Base-by-base conservation (phyloP, 768 basidiomycete species). In the Pisolithus tinctorius region DNA sequence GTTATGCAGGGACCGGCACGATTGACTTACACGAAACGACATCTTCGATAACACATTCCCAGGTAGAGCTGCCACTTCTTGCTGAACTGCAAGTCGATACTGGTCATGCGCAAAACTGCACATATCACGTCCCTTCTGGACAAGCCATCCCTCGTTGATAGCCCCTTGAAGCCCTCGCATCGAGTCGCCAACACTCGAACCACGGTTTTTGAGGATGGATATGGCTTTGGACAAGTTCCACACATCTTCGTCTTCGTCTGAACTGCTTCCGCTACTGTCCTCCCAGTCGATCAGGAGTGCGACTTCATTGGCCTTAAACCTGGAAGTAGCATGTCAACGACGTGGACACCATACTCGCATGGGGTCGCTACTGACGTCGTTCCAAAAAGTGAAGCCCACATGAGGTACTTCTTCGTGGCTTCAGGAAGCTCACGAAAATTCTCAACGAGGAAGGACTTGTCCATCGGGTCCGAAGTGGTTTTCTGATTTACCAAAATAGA, bases 221-320 rank as follows among this genome's bases (percentile, higher is more conserved):
- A 78, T 76, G 2, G 78, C 74, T 58, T 77, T 77, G 45, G 76
- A 75, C 30, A 82, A 62, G 51, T 75, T 75, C 75, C 75, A 79
- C 61, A 72, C 70, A 39, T 78, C 76, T 30, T 69, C 68, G 4
- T 69, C 68, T 5, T 67, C 53, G 0, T 74, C 73, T 34, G 74
- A 73, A 52, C 72, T 75, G 48, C 75, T 77, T 2, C 71, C 74
- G 51, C 70, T 79, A 6, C 78, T 76, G 53, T 82, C 80, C 63
- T 86, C 84, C 74, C 81, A 82, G 58, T 88, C 84, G 74, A 87
- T 81, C 73, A 87, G 81, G 38, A 81, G 67, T 4, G 82, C 79
- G 30, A 87, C 80, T 60, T 88, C 86, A 0, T 82, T 83, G 4
- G 84, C 78, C 66, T 83, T 86, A 68, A 86, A 87, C 1, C 84